Percentiles rank a stretch among this genome's conserved stretches.
phyloP scores from a whole-genome alignment of 129 eudicot species.

The Ambrosia artemisiifolia region DNA sequence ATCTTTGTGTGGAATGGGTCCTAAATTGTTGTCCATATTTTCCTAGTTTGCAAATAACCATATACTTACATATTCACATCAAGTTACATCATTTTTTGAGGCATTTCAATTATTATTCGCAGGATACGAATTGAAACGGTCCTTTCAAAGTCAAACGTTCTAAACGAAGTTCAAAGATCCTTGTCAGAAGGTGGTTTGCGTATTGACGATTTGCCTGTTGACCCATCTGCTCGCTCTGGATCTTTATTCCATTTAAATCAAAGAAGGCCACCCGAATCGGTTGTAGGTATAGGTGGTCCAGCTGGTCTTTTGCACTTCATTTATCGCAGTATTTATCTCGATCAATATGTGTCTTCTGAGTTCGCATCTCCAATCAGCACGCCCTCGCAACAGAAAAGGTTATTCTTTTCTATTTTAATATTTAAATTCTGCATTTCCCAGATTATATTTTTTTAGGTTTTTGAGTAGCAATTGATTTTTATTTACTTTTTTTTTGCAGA shows the following conservation, averaged over 20 bases:
- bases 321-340: slow-evolving; percentile 77
- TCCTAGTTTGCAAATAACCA: too few relatives aligned
- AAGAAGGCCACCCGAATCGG: slow-evolving; percentile 39
- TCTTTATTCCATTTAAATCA: slow-evolving; percentile 55
- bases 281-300: slow-evolving; percentile 73
- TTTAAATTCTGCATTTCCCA: not conserved
- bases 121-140: slow-evolving; percentile 86
- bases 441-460: not conserved
- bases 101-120: not conserved
- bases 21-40: too few relatives aligned
- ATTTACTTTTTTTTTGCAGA: slow-evolving; percentile 34
- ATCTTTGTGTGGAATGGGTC: too few relatives aligned
- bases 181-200: slow-evolving; percentile 81
- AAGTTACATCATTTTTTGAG: not conserved
- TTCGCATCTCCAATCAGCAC: slow-evolving; percentile 78
- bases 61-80: too few relatives aligned
- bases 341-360: slow-evolving; percentile 90
- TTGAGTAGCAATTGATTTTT: slow-evolving; percentile 1
- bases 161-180: slow-evolving; percentile 78
- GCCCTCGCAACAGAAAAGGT: slow-evolving; percentile 82
- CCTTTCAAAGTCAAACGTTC: slow-evolving; percentile 77
- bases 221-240: slow-evolving; percentile 58
- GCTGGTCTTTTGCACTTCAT: slow-evolving; percentile 97
- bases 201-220: slow-evolving; percentile 69
- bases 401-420: slow-evolving; percentile 1